Base-by-base conservation (phyloP, 257 asterid genomes). In the Handroanthus guayacan region DNA sequence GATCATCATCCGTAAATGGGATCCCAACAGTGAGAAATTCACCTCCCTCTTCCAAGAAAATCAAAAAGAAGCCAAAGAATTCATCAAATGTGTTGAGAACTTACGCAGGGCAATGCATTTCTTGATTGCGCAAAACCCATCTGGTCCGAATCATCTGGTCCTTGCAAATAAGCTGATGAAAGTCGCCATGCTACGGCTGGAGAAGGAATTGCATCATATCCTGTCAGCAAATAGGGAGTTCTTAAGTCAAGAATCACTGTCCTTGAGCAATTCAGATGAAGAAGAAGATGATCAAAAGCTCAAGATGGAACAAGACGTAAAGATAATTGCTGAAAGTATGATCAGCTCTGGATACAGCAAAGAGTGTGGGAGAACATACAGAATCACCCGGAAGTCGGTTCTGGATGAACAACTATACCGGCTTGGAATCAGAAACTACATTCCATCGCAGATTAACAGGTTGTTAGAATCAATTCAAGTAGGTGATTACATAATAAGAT, bases 311-410 rank as follows among this genome's bases (percentile, higher is more conserved):
- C 45, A 38, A 57, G 95, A 88, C 79, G 78, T 92, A 41, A 85
- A 80, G 82, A 14, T 79, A 86, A 92, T 89, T 10, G 91, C 89
- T 2, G 91, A 87, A 37, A 82, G 87, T 78, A 90, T 92, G 97
- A 88, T 86, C 65, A 54, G 79, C 20, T 78, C 89, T 0, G 96
- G 97, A 9, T 90, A 90, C 66, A 83, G 88, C 58, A 86, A 81
- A 64, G 97, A 92, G 67, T 90, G 97, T 47, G 57, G 82, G 9
- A 84, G 84, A 3, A 81, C 86, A 25, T 90, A 90, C 86, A 83
- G 69, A 78, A 55, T 77, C 39, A 74, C 79, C 14, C 69, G 97
- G 43, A 86, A 77, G 57, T 90, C 95, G 13, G 75, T 90, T 0
- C 81, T 90, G 0, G 93, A 87, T 9, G 96, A 89, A 82, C 86